Evolutionary conservation across 2,329 filamentous ascomycete species (phyloP).

Genomic region (Cladosporium sp.): DNA sequence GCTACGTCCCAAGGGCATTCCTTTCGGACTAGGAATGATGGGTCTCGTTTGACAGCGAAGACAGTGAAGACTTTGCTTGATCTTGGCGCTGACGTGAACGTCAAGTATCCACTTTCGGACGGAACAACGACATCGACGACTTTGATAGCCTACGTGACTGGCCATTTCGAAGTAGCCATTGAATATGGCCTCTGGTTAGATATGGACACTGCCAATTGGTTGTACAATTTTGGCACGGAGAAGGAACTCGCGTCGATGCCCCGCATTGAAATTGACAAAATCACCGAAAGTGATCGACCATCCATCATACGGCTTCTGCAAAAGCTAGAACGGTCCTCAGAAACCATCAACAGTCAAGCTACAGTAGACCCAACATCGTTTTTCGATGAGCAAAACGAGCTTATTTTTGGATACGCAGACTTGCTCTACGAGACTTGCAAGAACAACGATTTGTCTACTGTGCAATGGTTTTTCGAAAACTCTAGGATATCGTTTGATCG

Average conservation of each 20-base stretch:
- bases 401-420: background rate
- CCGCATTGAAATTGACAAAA: background rate
- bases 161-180: background rate
- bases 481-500: background rate
- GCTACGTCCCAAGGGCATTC: too few species aligned
- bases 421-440: background rate
- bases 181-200: background rate
- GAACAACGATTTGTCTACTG: background rate
- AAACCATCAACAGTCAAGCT: too few species aligned
- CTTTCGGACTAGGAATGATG: too few species aligned
- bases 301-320: background rate
- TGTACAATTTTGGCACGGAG: too few species aligned
- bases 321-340: too few species aligned
- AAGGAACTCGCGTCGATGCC: too few species aligned
- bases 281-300: background rate
- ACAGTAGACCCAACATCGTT: too few species aligned
- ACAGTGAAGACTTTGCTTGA: background rate
- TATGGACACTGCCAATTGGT: background rate
- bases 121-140: background rate
- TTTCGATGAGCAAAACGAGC: background rate
- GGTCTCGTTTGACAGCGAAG: background rate
- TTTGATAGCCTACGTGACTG: background rate
- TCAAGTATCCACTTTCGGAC: background rate
- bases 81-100: background rate
- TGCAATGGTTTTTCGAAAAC: background rate